Percentiles rank a stretch among this genome's conserved stretches.
phyloP scores from a whole-genome alignment of 2,329 filamentous ascomycete genomes.

The Colletotrichum tropicale region DNA sequence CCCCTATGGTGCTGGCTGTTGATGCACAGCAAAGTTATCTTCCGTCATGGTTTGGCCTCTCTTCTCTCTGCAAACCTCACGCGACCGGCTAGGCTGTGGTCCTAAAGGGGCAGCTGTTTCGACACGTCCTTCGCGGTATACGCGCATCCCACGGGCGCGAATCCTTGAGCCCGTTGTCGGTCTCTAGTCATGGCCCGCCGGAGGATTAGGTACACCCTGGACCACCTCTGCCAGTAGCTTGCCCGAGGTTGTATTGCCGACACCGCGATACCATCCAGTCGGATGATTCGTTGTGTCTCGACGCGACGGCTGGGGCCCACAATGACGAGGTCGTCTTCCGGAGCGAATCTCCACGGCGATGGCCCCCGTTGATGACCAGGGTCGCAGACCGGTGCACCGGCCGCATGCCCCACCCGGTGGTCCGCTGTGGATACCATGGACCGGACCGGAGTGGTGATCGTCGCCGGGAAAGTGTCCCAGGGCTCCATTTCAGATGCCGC shows the following conservation, averaged over 20 bases:
- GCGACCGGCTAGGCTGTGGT: not conserved
- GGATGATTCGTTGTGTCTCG: not conserved
- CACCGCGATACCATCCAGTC: not conserved
- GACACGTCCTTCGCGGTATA: not conserved
- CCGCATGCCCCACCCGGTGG: not conserved
- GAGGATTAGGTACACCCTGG: not conserved
- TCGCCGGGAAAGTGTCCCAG: not conserved
- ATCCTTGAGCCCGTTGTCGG: not conserved
- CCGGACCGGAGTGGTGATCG: not conserved
- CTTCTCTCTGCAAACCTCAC: not conserved
- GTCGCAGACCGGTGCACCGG: not conserved
- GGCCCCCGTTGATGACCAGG: not conserved
- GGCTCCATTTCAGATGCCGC: slow-evolving; percentile 26
- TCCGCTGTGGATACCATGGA: not conserved
- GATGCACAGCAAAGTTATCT: not conserved
- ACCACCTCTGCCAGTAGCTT: not conserved
- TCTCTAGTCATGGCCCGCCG: not conserved
- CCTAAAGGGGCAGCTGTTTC: not conserved
- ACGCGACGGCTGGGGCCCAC: not conserved
- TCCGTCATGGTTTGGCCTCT: not conserved
- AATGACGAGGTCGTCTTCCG: not conserved
- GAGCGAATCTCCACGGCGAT: not conserved
- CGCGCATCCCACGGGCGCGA: not conserved
- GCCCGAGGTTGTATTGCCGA: not conserved
- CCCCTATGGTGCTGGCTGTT: not conserved